Percentiles rank a stretch among this genome's conserved stretches.
phyloP scores from a whole-genome alignment of 345 rosid genomes.

The Arabidopsis thaliana region DNA sequence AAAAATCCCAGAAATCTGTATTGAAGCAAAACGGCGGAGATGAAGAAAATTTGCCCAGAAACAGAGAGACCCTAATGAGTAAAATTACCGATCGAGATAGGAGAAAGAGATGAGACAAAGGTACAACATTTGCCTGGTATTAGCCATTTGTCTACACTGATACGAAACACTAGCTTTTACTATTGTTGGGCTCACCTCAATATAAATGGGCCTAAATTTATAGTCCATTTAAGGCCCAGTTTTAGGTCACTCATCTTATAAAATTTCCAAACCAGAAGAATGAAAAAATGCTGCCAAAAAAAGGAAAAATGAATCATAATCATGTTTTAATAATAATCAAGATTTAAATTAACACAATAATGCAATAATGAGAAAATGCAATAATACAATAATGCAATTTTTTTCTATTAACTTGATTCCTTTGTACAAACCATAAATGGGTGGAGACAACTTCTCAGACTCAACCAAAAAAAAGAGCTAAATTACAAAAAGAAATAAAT shows the following conservation, averaged over 20 bases:
- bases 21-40: slow-evolving; percentile 40
- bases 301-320: not conserved
- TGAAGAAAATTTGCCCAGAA: slow-evolving; percentile 13
- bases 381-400: not conserved
- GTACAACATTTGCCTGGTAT: slow-evolving; percentile 30
- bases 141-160: slow-evolving; percentile 24
- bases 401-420: not conserved
- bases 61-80: slow-evolving; percentile 41
- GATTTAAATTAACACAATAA: no score
- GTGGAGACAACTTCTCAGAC: not conserved
- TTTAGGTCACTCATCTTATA: not conserved
- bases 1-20: slow-evolving; percentile 12
- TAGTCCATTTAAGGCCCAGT: not conserved
- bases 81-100: slow-evolving; percentile 32
- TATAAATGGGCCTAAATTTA: not conserved
- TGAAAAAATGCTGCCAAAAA: no score
- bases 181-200: slow-evolving; percentile 1
- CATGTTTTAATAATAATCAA: not conserved
- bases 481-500: not conserved
- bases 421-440: not conserved
- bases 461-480: no score
- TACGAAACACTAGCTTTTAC: slow-evolving; percentile 10
- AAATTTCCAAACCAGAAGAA: no score
- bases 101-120: slow-evolving; percentile 17
- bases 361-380: not conserved